These are phyloP conservation scores for Globisporangium abappressorium DNA, from an alignment of 352 stramenopile genomes.

Conservation along the genomic window DNA sequence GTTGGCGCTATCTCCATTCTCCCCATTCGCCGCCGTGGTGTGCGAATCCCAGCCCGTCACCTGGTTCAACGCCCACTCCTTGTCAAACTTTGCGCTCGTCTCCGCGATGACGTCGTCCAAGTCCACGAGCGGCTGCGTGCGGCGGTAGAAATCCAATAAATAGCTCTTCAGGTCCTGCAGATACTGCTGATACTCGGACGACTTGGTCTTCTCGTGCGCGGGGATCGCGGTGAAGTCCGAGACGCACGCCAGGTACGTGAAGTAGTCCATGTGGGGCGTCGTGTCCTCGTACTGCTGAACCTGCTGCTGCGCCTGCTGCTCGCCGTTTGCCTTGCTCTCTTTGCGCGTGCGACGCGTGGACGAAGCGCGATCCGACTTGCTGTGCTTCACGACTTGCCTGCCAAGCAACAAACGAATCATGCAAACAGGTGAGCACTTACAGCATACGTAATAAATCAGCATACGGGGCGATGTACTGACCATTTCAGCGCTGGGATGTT, in stretches of 20 bases:
- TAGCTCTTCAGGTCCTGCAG: conserved; percentile 75
- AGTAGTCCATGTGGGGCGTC: conserved; percentile 51
- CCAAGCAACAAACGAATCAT: background rate
- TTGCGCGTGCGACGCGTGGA: conserved; percentile 13
- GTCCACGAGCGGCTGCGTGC: conserved; percentile 86
- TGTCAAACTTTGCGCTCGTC: conserved; percentile 80
- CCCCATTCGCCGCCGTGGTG: conserved; percentile 1
- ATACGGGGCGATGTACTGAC: conserved; percentile 13
- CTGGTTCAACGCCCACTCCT: conserved; percentile 65
- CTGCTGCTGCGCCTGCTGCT: background rate
- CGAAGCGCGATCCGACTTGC: conserved; percentile 17
- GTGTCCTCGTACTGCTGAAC: conserved; percentile 17
- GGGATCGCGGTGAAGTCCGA: conserved; percentile 65
- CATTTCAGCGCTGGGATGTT: conserved; percentile 69
- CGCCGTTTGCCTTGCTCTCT: conserved; percentile 19
- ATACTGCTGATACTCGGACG: conserved; percentile 61
- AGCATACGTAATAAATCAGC: background rate
- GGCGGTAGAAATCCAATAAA: conserved; percentile 84
- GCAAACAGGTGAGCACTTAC: background rate
- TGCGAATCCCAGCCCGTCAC: conserved; percentile 53
- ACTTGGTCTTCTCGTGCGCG: conserved; percentile 52
- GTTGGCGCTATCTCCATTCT: conserved; percentile 11
- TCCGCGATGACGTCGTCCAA: conserved; percentile 84
- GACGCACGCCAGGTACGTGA: conserved; percentile 68
- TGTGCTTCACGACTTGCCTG: conserved; percentile 30